These are phyloP conservation scores for Cordyceps cicadae DNA, from an alignment of 2,329 filamentous ascomycete genomes.

Conservation along the genomic window DNA sequence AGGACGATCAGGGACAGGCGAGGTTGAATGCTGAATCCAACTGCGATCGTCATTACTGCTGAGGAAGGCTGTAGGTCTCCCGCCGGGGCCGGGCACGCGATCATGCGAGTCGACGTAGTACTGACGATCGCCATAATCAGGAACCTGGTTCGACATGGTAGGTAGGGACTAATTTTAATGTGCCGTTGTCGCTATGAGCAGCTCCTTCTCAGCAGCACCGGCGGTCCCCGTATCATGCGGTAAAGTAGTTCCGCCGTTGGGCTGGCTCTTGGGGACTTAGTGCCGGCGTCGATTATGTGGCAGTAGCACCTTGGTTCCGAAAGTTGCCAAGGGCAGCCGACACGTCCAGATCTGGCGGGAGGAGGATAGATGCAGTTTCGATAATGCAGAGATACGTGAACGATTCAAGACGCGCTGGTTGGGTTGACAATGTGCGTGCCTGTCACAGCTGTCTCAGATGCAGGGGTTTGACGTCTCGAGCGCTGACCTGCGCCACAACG, in stretches of 20 bases:
- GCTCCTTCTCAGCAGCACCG: constrained; percentile 1
- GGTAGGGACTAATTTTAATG: neutral
- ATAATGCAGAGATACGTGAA: neutral
- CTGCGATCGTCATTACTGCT: constrained; percentile 3
- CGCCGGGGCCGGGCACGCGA: neutral
- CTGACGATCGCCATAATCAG: constrained; percentile 1
- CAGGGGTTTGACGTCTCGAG: constrained; percentile 9
- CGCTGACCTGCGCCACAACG: neutral
- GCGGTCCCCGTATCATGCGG: neutral
- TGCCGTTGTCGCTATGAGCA: neutral
- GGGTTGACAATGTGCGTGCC: neutral
- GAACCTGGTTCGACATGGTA: constrained; percentile 7
- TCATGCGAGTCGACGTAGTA: neutral
- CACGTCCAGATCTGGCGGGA: neutral
- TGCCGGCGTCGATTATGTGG: neutral
- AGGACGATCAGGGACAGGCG: neutral
- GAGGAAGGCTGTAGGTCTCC: neutral
- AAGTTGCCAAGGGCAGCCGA: neutral
- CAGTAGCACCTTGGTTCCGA: neutral
- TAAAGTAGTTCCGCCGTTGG: neutral
- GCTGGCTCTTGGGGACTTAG: neutral
- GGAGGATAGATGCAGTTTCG: neutral
- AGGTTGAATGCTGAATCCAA: neutral
- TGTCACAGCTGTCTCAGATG: constrained; percentile 6
- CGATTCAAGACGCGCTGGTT: neutral